Conservation (phyloP, 2,329 filamentous ascomycete species). For the Lecanosticta acicola region DNA sequence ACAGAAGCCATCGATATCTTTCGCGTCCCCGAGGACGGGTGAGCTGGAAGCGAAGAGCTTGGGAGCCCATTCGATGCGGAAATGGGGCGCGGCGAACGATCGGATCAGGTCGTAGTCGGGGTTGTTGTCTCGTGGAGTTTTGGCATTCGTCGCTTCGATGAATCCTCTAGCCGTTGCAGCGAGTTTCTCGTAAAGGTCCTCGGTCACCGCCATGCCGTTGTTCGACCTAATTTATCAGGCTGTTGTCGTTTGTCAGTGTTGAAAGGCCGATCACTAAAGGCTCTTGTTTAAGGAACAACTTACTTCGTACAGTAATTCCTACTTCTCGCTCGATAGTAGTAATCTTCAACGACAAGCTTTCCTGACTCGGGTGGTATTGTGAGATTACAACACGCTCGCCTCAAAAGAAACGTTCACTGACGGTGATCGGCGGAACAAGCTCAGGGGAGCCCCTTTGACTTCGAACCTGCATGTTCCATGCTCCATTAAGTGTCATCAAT, state of each 20-base stretch:
- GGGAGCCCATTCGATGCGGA: constrained; percentile 16
- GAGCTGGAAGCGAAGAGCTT: constrained; percentile 14
- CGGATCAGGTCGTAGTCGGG: constrained; percentile 14
- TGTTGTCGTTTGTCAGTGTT: no score
- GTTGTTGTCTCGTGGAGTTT: constrained; percentile 11
- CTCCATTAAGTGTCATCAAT: not conserved
- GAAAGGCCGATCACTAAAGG: no score
- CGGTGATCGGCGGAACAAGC: not conserved
- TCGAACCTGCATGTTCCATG: not conserved
- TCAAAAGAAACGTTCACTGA: not conserved
- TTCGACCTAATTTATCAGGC: no score
- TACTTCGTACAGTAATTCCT: no score
- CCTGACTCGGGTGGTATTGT: no score
- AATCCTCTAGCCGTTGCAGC: constrained; percentile 14
- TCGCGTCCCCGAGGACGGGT: constrained; percentile 10
- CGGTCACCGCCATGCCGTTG: not conserved
- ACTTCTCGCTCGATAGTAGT: no score
- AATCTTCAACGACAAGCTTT: no score
- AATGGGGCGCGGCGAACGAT: constrained; percentile 11
- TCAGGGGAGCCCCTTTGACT: not conserved
- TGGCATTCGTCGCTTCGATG: constrained; percentile 15
- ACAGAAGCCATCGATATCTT: constrained; percentile 15
- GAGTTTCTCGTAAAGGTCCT: constrained; percentile 12
- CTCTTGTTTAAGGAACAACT: no score
- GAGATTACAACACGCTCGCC: no score